phyloP scores from a whole-genome alignment of 2,329 filamentous ascomycete genomes.

The Hymenoscyphus scutula region DNA sequence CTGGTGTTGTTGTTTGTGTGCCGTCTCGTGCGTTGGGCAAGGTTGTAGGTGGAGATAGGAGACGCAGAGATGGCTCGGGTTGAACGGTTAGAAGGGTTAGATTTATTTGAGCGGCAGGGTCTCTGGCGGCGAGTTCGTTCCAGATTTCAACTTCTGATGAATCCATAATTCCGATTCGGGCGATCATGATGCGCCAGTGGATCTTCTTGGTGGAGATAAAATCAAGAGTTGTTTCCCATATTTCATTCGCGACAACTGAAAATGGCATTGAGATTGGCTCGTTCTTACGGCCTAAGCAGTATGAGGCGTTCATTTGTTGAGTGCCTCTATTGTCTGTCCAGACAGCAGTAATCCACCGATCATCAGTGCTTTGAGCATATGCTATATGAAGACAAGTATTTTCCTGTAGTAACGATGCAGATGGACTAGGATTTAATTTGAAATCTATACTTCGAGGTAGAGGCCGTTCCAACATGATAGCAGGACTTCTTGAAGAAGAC shows the following conservation, averaged over 20 bases:
- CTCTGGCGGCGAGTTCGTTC: conserved; percentile 51
- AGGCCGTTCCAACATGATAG: conserved; percentile 69
- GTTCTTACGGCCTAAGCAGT: conserved; percentile 64
- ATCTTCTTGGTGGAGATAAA: conserved; percentile 68
- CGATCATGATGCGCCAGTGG: conserved; percentile 74
- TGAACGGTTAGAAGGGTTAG: conserved; percentile 64
- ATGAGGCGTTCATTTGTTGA: conserved; percentile 70
- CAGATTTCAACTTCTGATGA: conserved; percentile 61
- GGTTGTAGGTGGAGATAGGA: conserved; percentile 55
- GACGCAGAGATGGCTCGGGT: conserved; percentile 60
- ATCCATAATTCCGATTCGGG: conserved; percentile 68
- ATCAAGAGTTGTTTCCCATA: conserved; percentile 76
- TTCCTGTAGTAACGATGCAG: conserved; percentile 71
- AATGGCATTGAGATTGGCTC: conserved; percentile 52
- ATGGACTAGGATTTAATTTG: conserved; percentile 64
- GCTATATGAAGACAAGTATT: conserved; percentile 79
- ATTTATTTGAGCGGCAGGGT: conserved; percentile 49
- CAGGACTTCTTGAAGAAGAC: conserved; percentile 61
- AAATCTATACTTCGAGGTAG: conserved; percentile 73
- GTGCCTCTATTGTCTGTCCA: conserved; percentile 79
- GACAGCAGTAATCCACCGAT: conserved; percentile 73
- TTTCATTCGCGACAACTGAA: conserved; percentile 66
- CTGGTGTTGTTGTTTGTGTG: conserved; percentile 54
- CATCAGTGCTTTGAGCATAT: conserved; percentile 73
- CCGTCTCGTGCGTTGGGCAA: conserved; percentile 44